Evolutionary conservation across 2,329 filamentous ascomycete genomes (phyloP).

Genomic region (Aspergillus awamori): DNA sequence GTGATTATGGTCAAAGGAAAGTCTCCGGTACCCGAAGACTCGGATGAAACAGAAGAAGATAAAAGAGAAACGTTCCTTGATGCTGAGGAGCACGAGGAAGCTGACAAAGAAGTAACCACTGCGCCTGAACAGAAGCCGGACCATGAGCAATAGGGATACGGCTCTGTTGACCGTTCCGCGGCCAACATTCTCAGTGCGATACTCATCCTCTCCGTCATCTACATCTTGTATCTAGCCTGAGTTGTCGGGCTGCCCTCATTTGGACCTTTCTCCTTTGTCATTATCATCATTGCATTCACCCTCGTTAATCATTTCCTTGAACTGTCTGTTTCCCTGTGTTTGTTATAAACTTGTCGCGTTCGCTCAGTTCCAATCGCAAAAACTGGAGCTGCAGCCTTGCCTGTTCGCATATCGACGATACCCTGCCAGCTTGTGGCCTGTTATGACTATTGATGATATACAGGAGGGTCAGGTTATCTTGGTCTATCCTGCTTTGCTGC

Average conservation of each 20-base stretch:
- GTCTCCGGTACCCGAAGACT: constrained; percentile 9
- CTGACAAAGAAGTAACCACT: background rate
- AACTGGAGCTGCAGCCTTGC: constrained; percentile 13
- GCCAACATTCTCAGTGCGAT: constrained; percentile 8
- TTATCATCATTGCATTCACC: background rate
- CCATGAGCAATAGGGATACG: constrained; percentile 3
- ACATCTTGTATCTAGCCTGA: constrained; percentile 4
- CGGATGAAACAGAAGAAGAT: constrained; percentile 10
- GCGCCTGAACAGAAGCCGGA: constrained; percentile 3
- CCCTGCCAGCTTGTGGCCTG: constrained; percentile 27
- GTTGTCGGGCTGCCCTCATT: constrained; percentile 4
- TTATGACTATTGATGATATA: constrained; percentile 29
- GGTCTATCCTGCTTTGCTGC: background rate
- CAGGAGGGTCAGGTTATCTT: constrained; percentile 4
- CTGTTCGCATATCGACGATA: constrained; percentile 26
- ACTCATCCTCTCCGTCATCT: constrained; percentile 6
- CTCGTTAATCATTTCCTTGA: background rate
- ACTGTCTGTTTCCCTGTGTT: background rate
- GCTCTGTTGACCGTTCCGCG: constrained; percentile 1
- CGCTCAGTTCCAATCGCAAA: background rate
- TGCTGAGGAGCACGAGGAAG: constrained; percentile 12
- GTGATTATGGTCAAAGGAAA: constrained; percentile 13
- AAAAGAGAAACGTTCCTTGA: background rate
- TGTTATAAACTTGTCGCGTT: constrained; percentile 4
- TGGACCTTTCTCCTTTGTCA: background rate